Evolutionary conservation across 257 asterid genomes (phyloP).

Genomic region (Ocimum tenuiflorum): DNA sequence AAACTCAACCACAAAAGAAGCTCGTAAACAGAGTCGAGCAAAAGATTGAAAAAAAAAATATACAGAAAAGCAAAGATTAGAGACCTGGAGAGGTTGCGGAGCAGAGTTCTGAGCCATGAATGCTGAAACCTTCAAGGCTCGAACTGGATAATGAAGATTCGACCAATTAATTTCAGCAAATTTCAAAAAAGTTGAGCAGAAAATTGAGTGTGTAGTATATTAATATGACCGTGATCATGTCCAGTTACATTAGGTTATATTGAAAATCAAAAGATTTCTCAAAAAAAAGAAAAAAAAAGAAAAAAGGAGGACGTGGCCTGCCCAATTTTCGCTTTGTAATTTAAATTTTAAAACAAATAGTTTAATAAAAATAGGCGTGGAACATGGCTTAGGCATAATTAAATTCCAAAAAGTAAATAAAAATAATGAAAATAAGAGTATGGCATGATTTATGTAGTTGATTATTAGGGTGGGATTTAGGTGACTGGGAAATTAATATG

Average conservation of each 20-base stretch:
- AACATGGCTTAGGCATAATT: neutral
- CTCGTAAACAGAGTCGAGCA: neutral
- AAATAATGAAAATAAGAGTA: too few relatives aligned
- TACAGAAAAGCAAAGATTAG: neutral
- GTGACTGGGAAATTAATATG: too few relatives aligned
- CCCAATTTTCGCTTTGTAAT: neutral
- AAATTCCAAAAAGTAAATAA: too few relatives aligned
- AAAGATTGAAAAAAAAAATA: neutral
- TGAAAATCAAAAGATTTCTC: too few relatives aligned
- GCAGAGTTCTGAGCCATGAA: conserved; percentile 15
- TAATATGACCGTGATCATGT: neutral
- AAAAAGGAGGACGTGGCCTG: neutral
- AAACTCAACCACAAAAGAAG: neutral
- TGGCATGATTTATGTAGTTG: too few relatives aligned
- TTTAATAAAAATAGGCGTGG: neutral
- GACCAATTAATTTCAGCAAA: neutral
- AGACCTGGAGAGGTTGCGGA: conserved; percentile 62
- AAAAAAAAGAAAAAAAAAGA: too few relatives aligned
- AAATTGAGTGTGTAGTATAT: neutral
- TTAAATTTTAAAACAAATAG: too few relatives aligned
- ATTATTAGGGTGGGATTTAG: too few relatives aligned
- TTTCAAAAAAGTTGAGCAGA: neutral
- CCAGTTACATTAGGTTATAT: neutral
- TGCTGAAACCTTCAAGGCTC: too few relatives aligned
- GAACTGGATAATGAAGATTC: too few relatives aligned